phyloP scores from a whole-genome alignment of 169 alveolate species.

The Plasmodium relictum region DNA sequence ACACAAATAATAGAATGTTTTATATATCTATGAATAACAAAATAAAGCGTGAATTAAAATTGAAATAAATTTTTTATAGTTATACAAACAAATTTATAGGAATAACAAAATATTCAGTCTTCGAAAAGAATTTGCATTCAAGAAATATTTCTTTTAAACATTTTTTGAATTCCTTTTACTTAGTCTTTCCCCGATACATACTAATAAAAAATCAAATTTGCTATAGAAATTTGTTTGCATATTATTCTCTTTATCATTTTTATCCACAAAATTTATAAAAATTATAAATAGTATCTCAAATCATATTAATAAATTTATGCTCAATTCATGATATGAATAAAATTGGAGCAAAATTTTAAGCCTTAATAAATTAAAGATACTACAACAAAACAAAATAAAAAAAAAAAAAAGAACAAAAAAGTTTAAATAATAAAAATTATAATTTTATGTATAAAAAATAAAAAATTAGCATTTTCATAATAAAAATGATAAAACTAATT shows the following conservation, averaged over 20 bases:
- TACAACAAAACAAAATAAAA: neutral
- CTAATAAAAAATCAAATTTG: constrained; percentile 10
- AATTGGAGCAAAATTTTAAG: neutral
- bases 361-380: neutral
- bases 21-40: too few species aligned
- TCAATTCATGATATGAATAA: neutral
- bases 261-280: neutral
- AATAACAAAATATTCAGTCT: too few species aligned
- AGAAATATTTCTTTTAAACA: neutral
- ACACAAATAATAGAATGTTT: too few species aligned
- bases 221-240: constrained; percentile 9
- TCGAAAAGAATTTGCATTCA: neutral
- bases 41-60: too few species aligned
- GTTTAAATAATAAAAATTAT: constrained; percentile 45
- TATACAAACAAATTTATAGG: too few species aligned
- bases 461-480: constrained; percentile 28
- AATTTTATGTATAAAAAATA: constrained; percentile 20
- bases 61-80: too few species aligned
- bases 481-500: constrained; percentile 35
- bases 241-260: constrained; percentile 9
- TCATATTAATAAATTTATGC: neutral
- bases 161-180: too few species aligned
- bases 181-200: neutral
- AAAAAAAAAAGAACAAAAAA: constrained; percentile 1
- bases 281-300: neutral